Evolutionary conservation across 768 basidiomycete species (phyloP).

Genomic region (Hortiboletus flavorubellus): DNA sequence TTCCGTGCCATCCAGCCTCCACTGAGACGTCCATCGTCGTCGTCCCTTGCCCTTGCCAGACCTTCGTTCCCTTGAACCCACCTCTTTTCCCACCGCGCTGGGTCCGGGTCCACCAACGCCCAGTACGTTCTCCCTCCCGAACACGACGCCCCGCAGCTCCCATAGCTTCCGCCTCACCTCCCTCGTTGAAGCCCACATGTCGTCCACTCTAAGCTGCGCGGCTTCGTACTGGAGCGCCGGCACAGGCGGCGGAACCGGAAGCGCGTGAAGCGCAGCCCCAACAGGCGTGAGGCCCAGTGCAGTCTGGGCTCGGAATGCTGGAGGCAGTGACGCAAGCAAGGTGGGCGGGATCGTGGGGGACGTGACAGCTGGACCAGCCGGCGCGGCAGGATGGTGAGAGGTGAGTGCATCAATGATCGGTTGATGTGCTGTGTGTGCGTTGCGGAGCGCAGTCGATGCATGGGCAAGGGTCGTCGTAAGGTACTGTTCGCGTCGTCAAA

Average conservation of each 20-base stretch:
- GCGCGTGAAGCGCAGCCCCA: conserved; percentile 32
- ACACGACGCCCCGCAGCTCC: conserved; percentile 62
- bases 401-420: conserved; percentile 45
- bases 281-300: conserved; percentile 25
- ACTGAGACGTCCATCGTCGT: conserved; percentile 40
- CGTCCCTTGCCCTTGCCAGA: conserved; percentile 52
- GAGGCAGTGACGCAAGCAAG: not conserved
- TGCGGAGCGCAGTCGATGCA: conserved; percentile 55
- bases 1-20: conserved; percentile 63
- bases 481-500: conserved; percentile 32
- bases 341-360: not conserved
- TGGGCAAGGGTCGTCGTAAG: conserved; percentile 51
- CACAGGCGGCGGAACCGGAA: conserved; percentile 25
- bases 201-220: conserved; percentile 60
- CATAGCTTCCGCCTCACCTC: conserved; percentile 62
- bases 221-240: conserved; percentile 63
- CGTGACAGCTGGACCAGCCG: not conserved
- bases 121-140: conserved; percentile 55
- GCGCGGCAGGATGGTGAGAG: conserved; percentile 11
- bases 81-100: conserved; percentile 57
- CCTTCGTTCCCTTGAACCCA: conserved; percentile 28
- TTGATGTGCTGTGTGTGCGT: conserved; percentile 55
- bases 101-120: conserved; percentile 26
- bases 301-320: conserved; percentile 1
- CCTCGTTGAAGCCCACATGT: conserved; percentile 64